Evolutionary conservation across 805 yeast species (phyloP), one percentile per base, ranked within the genome.

Genomic region (Ogataea nitratoaversa): DNA sequence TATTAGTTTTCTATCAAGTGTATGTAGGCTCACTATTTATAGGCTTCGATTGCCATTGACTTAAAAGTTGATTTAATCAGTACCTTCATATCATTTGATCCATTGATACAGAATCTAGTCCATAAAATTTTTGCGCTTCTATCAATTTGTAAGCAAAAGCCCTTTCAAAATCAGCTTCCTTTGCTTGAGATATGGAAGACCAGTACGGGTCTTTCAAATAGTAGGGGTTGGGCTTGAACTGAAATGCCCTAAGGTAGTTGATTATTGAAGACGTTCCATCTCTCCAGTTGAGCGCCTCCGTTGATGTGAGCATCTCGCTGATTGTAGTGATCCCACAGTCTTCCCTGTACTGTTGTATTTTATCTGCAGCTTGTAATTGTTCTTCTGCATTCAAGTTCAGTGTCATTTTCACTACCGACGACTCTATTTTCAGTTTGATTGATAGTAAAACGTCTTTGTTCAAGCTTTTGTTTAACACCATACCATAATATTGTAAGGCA

Each of bases 401-500:
- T 34, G 48, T 44, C 53, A 56, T 52, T 36, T 57, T 58, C 11
- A 28, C 14, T 9, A 58, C 31, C 9, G 54, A 48, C 2, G 50
- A 12, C 34, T 54, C 54, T 11, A 57, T 33, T 16, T 43, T 45
- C 4, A 49, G 20, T 22, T 46, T 48, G 14, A 59, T 36, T 17
- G 52, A 39, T 11, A 48, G 24, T 22, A 56, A 33, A 3, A 50
- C 34, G 9, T 47, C 37, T 19, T 42, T 46, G 5, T 34, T 42
- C 9, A 57, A 18, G 11, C 35, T 38, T 19, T 31, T 30, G 5
- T 49, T 37, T 14, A 43, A 24, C 1, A 38, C 45, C 48, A 44
- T 43, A 6, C 64, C 64, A 30, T 50, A 47, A 34, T 47, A 49
- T 34, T 55, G 50, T 8, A 59, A 31, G 4, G 47, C 47, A 34